Percentiles rank a stretch among this genome's conserved stretches.
Evolutionary conservation across 2,329 filamentous ascomycete genomes (phyloP).

Genomic region (Thielaviopsis punctulata): DNA sequence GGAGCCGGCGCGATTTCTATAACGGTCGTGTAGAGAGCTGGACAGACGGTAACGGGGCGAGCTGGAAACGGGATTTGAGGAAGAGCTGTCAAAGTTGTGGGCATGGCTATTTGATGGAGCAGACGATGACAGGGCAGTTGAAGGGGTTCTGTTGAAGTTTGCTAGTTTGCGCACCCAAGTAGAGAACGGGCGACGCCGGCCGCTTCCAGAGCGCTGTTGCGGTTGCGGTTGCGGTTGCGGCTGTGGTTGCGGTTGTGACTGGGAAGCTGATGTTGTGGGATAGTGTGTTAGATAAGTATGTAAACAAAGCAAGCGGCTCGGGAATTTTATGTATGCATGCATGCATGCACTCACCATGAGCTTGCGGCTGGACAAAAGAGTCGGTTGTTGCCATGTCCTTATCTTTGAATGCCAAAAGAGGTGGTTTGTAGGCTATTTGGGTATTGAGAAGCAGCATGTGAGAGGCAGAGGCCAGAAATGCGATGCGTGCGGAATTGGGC

Average conservation of each 20-base stretch:
- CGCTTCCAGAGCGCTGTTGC: conserved; percentile 8
- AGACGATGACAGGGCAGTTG: conserved; percentile 34
- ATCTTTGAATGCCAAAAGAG: background rate
- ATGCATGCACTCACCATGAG: conserved; percentile 16
- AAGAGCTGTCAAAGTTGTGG: conserved; percentile 13
- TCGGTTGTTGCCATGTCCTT: conserved; percentile 15
- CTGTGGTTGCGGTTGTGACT: conserved; percentile 2
- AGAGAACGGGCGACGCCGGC: conserved; percentile 68
- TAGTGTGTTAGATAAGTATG: background rate
- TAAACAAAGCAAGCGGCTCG: background rate
- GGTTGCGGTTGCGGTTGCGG: background rate
- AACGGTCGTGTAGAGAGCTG: conserved; percentile 4
- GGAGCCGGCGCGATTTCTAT: conserved; percentile 7
- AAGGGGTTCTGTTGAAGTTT: conserved; percentile 54
- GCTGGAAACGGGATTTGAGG: background rate
- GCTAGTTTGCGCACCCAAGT: conserved; percentile 89
- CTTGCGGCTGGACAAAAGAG: conserved; percentile 13
- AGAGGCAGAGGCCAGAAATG: background rate
- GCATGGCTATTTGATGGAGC: conserved; percentile 18
- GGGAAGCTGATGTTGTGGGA: conserved; percentile 1
- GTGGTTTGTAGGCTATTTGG: background rate
- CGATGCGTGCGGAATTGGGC: background rate
- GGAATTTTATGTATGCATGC: background rate
- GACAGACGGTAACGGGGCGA: conserved; percentile 4
- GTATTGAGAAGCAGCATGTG: background rate